A percentile compares a stretch with the other conserved stretches of the same genome.
phyloP scores from a whole-genome alignment of 2,329 filamentous ascomycete species.

The Pestalotiopsis sp. region DNA sequence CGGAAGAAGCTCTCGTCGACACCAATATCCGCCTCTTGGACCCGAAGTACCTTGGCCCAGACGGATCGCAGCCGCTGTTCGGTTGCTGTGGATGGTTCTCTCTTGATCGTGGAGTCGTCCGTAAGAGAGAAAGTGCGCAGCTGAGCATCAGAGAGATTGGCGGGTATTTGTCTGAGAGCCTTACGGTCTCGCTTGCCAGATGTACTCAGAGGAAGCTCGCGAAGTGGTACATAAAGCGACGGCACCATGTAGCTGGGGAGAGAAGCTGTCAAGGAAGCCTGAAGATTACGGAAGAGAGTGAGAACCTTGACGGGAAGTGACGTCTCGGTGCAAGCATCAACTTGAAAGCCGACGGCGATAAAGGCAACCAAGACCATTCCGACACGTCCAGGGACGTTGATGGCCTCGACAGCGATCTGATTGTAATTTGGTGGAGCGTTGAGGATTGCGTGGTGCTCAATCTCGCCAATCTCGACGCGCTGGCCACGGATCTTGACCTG shows the following conservation, averaged over 20 bases:
- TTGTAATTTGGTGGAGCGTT: neutral
- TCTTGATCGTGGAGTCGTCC: constrained; percentile 3
- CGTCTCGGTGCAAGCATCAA: constrained; percentile 1
- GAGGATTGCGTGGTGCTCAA: constrained; percentile 10
- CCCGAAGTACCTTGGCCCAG: constrained; percentile 5
- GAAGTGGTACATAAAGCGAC: constrained; percentile 4
- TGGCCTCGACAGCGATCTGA: constrained; percentile 11
- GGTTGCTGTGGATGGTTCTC: constrained; percentile 10
- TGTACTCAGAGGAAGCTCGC: neutral
- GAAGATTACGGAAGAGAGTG: neutral
- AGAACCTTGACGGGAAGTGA: neutral
- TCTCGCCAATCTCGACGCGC: constrained; percentile 12
- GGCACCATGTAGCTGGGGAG: constrained; percentile 10
- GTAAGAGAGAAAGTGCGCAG: constrained; percentile 10
- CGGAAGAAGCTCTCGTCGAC: constrained; percentile 11
- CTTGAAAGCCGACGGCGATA: constrained; percentile 8
- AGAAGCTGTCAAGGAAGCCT: neutral
- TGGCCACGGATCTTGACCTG: constrained; percentile 9
- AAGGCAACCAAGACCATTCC: constrained; percentile 11
- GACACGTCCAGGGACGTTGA: neutral
- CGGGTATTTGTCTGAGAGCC: constrained; percentile 1
- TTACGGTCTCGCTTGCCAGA: constrained; percentile 8
- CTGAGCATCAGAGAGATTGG: neutral
- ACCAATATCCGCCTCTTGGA: neutral
- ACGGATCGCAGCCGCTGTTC: constrained; percentile 9